Percentiles rank a stretch among this genome's conserved stretches.
phyloP scores from a whole-genome alignment of 164 flowering plant species.

The Tinospora cordifolia region DNA sequence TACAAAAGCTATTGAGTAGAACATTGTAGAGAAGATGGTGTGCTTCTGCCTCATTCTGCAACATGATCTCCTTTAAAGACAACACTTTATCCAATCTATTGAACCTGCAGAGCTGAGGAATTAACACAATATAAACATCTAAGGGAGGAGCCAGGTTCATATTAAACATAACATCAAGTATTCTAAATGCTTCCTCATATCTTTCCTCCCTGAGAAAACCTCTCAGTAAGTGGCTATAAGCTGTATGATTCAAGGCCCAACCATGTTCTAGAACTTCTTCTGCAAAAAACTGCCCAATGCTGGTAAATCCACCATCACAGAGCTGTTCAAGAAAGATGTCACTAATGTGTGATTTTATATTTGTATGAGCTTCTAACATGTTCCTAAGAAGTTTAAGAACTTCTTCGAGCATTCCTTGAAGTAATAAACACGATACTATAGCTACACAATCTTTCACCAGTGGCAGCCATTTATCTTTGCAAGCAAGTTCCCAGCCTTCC shows the following conservation, averaged over 20 bases:
- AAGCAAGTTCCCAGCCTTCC: constrained; percentile 40
- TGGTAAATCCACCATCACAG: constrained; percentile 38
- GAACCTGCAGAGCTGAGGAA: constrained; percentile 40
- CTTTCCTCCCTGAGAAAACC: constrained; percentile 53
- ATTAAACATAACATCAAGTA: constrained; percentile 35
- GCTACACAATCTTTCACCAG: constrained; percentile 28
- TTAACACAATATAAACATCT: constrained; percentile 31
- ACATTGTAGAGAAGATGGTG: constrained; percentile 25
- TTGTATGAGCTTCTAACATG: constrained; percentile 26
- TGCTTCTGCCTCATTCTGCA: constrained; percentile 21
- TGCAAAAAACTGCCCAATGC: constrained; percentile 31
- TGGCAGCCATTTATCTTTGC: constrained; percentile 49
- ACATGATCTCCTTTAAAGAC: constrained; percentile 33
- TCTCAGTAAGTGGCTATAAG: constrained; percentile 39
- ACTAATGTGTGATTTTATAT: constrained; percentile 23
- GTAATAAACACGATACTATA: constrained; percentile 38
- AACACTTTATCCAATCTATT: constrained; percentile 29
- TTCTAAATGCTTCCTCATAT: constrained; percentile 33
- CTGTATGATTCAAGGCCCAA: constrained; percentile 22
- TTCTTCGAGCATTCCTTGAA: constrained; percentile 39
- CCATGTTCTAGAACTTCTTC: constrained; percentile 36
- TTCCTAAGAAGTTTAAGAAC: constrained; percentile 44
- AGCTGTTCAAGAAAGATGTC: constrained; percentile 41
- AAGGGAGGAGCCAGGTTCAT: constrained; percentile 27
- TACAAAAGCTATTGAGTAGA: constrained; percentile 41